These are phyloP conservation scores for Triticum monococcum DNA, from an alignment of 176 grass and related monocot genomes.

Conservation along the genomic window DNA sequence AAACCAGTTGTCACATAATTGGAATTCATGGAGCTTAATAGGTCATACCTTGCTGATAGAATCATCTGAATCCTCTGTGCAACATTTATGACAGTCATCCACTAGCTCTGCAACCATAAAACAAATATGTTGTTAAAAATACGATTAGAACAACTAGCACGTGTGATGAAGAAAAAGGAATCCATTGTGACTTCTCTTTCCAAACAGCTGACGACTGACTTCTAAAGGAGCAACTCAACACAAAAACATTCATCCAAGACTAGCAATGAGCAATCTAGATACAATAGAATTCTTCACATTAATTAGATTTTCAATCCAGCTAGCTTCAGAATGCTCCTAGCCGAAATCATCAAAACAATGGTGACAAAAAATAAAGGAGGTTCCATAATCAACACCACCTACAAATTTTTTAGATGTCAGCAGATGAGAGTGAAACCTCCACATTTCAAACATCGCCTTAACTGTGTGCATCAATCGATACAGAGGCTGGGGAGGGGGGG, in stretches of 20 bases:
- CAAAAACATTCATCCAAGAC: neutral
- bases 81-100: constrained; percentile 85
- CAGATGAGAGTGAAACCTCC: too few relatives aligned
- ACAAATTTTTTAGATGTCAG: neutral
- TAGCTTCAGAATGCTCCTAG: constrained; percentile 2
- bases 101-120: constrained; percentile 68
- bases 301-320: neutral
- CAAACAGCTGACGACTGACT: neutral
- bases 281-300: neutral
- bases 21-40: constrained; percentile 17
- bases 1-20: neutral
- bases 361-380: neutral
- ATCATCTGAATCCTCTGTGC: constrained; percentile 96
- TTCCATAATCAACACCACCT: neutral
- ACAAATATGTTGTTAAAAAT: neutral
- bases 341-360: neutral
- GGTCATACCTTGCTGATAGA: constrained; percentile 81
- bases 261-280: neutral
- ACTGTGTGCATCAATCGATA: neutral
- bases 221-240: neutral
- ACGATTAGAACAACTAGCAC: neutral
- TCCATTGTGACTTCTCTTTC: neutral
- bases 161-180: neutral
- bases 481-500: neutral
- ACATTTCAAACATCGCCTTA: neutral